Evolutionary conservation across 1,284 basidiomycete species (phyloP), one percentile per base, ranked within the genome.

Genomic region (Trametes hirsuta): DNA sequence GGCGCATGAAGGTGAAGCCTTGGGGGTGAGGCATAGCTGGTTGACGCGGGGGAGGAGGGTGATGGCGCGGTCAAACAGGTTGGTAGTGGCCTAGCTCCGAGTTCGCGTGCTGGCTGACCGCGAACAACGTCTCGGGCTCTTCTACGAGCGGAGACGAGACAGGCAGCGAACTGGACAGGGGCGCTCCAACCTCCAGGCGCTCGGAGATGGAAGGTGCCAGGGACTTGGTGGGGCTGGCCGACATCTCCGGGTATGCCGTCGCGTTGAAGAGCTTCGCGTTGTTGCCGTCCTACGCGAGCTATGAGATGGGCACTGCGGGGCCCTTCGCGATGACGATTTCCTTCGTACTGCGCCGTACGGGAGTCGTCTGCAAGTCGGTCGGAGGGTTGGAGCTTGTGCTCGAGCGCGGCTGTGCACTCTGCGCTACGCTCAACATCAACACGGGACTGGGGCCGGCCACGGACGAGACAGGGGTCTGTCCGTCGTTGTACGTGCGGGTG

Each of bases 41-140:
- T n/a, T n/a, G n/a, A n/a, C n/a, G n/a, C n/a, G n/a, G n/a, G n/a
- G n/a, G n/a, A n/a, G n/a, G n/a, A n/a, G n/a, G n/a, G n/a, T n/a
- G n/a, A n/a, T n/a, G n/a, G n/a, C n/a, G n/a, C n/a, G n/a, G n/a
- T n/a, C n/a, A n/a, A n/a, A n/a, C n/a, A n/a, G n/a, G n/a, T n/a
- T n/a, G 96, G 72, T 93, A 93, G 69, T 93, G 86, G 1, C 91
- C 91, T 49, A 91, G 76, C 70, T 91, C 90, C 18, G 90, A 93
- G 68, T 87, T 91, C 11, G 89, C 82, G 49, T 90, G 84, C 65
- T 82, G 83, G 18, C 73, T 76, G 57, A 78, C 66, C 14, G 75
- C 56, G 24, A 76, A 67, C 12, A 76, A 66, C 41, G 76, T 75
- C 30, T 79, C 77, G 48, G 69, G 62, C 22, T 74, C 74, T 48